A percentile compares a stretch with the other conserved stretches of the same genome.
These are phyloP conservation scores for Nitzschia inconspicua DNA, from an alignment of 108 stramenopile genomes.

Conservation along the genomic window DNA sequence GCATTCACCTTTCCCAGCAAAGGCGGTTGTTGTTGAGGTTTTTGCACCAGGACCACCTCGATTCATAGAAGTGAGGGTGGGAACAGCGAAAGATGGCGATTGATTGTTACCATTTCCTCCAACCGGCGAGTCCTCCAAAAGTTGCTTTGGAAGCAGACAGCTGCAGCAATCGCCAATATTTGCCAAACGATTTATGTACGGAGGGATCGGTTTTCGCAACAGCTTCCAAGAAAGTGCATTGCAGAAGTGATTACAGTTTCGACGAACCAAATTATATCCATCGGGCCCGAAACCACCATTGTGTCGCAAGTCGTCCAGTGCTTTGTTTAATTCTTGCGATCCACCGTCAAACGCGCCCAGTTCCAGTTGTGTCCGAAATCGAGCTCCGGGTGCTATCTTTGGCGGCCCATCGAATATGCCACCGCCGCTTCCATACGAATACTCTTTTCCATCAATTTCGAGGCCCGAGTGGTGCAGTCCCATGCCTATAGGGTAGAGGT, in stretches of 20 bases:
- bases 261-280: slow-evolving; percentile 69
- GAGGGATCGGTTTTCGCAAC: slow-evolving; percentile 58
- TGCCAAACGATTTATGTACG: slow-evolving; percentile 85
- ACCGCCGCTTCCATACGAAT: slow-evolving; percentile 74
- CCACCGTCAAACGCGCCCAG: slow-evolving; percentile 81
- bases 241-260: slow-evolving; percentile 93
- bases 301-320: slow-evolving; percentile 57
- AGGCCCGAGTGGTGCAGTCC: slow-evolving; percentile 89
- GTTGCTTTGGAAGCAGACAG: slow-evolving; percentile 76
- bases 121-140: slow-evolving; percentile 79
- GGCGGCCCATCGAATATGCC: slow-evolving; percentile 77
- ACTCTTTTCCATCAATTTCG: slow-evolving; percentile 78
- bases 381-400: slow-evolving; percentile 58
- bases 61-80: slow-evolving; percentile 36
- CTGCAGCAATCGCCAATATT: slow-evolving; percentile 75
- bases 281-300: slow-evolving; percentile 59
- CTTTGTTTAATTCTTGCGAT: slow-evolving; percentile 53
- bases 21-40: slow-evolving; percentile 13
- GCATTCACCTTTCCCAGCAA: slow-evolving; percentile 49
- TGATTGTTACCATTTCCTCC: slow-evolving; percentile 40
- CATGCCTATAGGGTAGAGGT: slow-evolving; percentile 65
- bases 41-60: slow-evolving; percentile 32
- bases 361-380: slow-evolving; percentile 63
- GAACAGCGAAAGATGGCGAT: slow-evolving; percentile 38
- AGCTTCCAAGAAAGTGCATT: slow-evolving; percentile 82